Percentiles rank a stretch among this genome's conserved stretches.
phyloP scores from a whole-genome alignment of 208 protist species.

The Trypanosomatidae sp. region DNA sequence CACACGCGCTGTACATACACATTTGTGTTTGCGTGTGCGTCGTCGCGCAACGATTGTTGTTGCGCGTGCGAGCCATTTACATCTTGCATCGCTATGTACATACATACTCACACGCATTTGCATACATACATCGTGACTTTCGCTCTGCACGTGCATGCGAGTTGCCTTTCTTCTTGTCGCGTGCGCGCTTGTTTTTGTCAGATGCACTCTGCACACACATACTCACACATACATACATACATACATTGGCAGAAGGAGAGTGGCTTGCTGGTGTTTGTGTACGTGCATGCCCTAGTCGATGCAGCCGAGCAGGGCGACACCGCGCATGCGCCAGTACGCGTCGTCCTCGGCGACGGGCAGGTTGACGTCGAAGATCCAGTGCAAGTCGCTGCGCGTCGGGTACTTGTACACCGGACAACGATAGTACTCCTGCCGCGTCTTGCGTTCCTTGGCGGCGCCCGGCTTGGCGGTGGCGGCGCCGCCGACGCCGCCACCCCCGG shows the following conservation, averaged over 20 bases:
- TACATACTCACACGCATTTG: too few species aligned
- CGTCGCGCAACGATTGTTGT: too few species aligned
- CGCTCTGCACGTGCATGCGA: too few species aligned
- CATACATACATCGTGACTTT: too few species aligned
- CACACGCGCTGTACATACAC: too few species aligned
- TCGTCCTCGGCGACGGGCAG: conserved; percentile 90
- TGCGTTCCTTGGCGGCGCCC: conserved; percentile 56
- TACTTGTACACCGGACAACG: conserved; percentile 97
- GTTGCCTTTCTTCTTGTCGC: background rate
- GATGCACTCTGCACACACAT: background rate
- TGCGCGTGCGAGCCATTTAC: too few species aligned
- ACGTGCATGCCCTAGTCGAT: conserved; percentile 34
- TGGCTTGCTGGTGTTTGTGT: background rate
- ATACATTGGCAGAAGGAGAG: conserved; percentile 4
- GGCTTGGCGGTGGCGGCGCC: conserved; percentile 51
- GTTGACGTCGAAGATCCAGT: conserved; percentile 96
- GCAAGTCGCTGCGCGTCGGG: conserved; percentile 88
- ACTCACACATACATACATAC: too few species aligned
- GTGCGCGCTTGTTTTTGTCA: background rate
- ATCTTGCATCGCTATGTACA: too few species aligned
- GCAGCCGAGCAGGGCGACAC: conserved; percentile 85
- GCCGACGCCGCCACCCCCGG: conserved; percentile 36
- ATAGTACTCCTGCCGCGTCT: conserved; percentile 90
- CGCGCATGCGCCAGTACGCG: conserved; percentile 94
- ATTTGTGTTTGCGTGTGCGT: too few species aligned